Base-by-base conservation (phyloP, 1,284 basidiomycete genomes). In the Ceratobasidium sp. region DNA sequence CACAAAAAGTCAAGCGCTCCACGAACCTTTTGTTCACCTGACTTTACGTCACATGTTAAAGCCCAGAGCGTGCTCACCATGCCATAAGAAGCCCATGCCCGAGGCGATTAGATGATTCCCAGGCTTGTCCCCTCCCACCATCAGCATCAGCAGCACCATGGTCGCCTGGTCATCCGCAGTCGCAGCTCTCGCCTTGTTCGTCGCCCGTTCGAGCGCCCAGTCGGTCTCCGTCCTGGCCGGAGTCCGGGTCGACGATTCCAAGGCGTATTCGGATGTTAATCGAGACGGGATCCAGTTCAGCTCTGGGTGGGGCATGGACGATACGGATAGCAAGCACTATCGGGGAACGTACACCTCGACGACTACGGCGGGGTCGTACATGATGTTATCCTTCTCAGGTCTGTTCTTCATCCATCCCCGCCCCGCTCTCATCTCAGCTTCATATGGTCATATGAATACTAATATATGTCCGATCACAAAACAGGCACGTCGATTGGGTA, bases 331-430 rank as follows among this genome's bases (percentile, higher is more conserved):
- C 28, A 13, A 18, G n/a, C 53, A 28, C 13, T 58, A 71, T 33
- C 39, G 23, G 12, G 56, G 56, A 13, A 60, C 53, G 53, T 60
- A 58, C n/a, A 71, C 55, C 40, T 42, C 55, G 40, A 60, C 53
- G 1, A 1, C n/a, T 1, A 44, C 56, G 40, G 6, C 69, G n/a
- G 69, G 55, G 33, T 40, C 69, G 39, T 58, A 42, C 40, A 26
- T 60, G 39, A 46, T 55, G 23, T 71, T 58, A 13, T 58, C 39
- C 1, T 71, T 71, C 56, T 39, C 55, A 71, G 69, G 69, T 71
- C 5, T 9, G 69, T 42, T 15, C 9, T 5, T 6, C 28, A 1
- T 61, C 23, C 28, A n/a, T 18, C 28, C 23, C 33, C 3, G n/a
- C 39, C 40, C 13, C 1, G 9, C 39, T 9, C 7, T n/a, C 3